Evolutionary conservation across 2,329 filamentous ascomycete species (phyloP), one percentile per base, ranked within the genome.

Genomic region (Arthrobotrys sinensis): DNA sequence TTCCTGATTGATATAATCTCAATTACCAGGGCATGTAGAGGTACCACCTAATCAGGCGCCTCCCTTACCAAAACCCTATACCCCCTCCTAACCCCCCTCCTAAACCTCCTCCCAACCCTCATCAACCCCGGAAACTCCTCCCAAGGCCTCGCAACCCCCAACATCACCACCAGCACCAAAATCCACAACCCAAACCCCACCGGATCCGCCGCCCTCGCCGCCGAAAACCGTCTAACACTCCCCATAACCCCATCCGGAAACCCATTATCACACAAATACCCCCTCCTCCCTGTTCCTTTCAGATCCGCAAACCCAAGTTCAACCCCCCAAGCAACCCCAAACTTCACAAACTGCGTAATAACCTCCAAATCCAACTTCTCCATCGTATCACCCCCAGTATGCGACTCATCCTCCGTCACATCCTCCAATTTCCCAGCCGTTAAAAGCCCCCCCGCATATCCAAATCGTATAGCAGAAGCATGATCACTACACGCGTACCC

Each of bases 401-500:
- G 76, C 32, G 76, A 79, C 34, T 71, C 68, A n/a, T n/a, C 63
- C 3, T n/a, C 24, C 6, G 8, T 19, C 8, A 19, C 11, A 45
- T 55, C 45, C 28, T 79, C 64, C 12, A 79, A 21, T 11, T 21
- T 52, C n/a, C 76, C 55, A 0, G 60, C 46, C 4, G 76, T 79
- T 3, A 79, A 1, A 0, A 79, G 19, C 0, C 50, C 68, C 8
- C 69, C 68, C 0, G 76, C 11, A 81, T 92, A 93, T 4, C 91
- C 91, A 16, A 90, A 91, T 85, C 92, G 92, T 80, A 89, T 90
- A 4, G 91, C 91, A 38, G 89, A 91, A 8, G 91, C 91, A 80
- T 93, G 91, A 82, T 93, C 91, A 6, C 90, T 91, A 85, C 91
- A 93, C 48, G 93, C 93, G 83, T 96, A 96, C 45, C 93, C 93